Percentiles rank a stretch among this genome's conserved stretches.
Conservation (phyloP, 2,329 filamentous ascomycete species). For the Pezicula rhizophila region DNA sequence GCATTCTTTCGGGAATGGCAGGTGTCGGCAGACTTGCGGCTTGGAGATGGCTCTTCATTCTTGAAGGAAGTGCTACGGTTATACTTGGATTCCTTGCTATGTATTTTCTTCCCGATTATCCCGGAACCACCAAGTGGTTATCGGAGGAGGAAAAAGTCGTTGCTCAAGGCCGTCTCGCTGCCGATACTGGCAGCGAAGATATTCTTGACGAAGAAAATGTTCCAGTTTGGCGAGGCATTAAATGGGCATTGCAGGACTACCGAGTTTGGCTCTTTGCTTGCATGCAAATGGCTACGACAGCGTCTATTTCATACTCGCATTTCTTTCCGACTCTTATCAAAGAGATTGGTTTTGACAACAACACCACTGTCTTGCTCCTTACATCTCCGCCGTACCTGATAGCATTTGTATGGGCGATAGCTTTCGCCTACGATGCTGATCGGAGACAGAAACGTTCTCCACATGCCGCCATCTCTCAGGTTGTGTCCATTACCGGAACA, state of each 20-base stretch:
- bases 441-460: not conserved
- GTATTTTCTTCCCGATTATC: conserved; percentile 5
- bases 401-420: conserved; percentile 3
- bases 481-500: not conserved
- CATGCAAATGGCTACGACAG: not conserved
- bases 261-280: not conserved
- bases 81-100: conserved; percentile 1
- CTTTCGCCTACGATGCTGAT: not conserved
- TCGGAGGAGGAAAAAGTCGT: conserved; percentile 4
- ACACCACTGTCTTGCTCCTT: conserved; percentile 2
- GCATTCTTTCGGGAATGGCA: conserved; percentile 53
- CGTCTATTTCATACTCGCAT: not conserved
- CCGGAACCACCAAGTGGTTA: conserved; percentile 4
- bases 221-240: not conserved
- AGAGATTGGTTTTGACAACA: conserved; percentile 5
- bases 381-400: conserved; percentile 4
- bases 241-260: not conserved
- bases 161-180: conserved; percentile 2
- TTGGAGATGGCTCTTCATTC: conserved; percentile 9
- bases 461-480: not conserved
- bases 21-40: conserved; percentile 46
- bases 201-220: not conserved
- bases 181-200: not conserved
- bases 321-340: conserved; percentile 7
- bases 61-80: conserved; percentile 5